Percentiles rank a stretch among this genome's conserved stretches.
phyloP scores from a whole-genome alignment of 352 stramenopile species.

The Phytophthora sansomeana region DNA sequence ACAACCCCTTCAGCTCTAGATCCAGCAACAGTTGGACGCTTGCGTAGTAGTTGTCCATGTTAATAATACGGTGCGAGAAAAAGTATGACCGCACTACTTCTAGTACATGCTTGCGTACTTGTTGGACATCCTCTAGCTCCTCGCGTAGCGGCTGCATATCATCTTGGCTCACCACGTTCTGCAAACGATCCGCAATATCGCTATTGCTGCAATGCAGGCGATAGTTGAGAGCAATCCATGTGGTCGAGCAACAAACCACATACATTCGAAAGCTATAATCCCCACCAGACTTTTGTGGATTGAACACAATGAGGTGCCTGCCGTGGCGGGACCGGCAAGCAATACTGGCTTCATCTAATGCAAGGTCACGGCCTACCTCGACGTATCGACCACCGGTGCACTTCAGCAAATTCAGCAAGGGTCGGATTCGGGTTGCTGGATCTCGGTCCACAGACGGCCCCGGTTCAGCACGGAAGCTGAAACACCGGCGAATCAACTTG shows the following conservation, averaged over 20 bases:
- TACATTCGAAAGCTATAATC: slow-evolving; percentile 47
- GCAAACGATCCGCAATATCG: slow-evolving; percentile 24
- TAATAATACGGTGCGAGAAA: slow-evolving; percentile 22
- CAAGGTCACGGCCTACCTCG: slow-evolving; percentile 30
- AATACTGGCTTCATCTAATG: slow-evolving; percentile 38
- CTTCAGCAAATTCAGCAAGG: slow-evolving; percentile 39
- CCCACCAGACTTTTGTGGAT: slow-evolving; percentile 21
- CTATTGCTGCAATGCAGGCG: slow-evolving; percentile 29
- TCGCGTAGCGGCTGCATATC: slow-evolving; percentile 6
- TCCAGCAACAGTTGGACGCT: slow-evolving; percentile 1
- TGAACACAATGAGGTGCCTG: slow-evolving; percentile 13
- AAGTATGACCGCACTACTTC: slow-evolving; percentile 23
- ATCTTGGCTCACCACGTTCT: slow-evolving; percentile 6
- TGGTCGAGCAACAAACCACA: slow-evolving; percentile 32
- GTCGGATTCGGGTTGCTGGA: slow-evolving; percentile 26
- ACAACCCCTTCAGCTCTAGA: slow-evolving; percentile 3
- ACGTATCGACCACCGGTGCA: slow-evolving; percentile 24
- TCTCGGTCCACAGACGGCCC: background rate
- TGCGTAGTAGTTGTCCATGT: slow-evolving; percentile 37
- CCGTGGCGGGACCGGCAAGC: slow-evolving; percentile 3
- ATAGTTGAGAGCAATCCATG: slow-evolving; percentile 35
- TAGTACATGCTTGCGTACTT: slow-evolving; percentile 19
- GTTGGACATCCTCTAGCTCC: slow-evolving; percentile 3
- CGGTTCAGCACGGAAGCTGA: slow-evolving; percentile 9
- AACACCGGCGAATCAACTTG: slow-evolving; percentile 17